Base-by-base conservation (phyloP, 169 alveolate species). In the Miamiensis avidus region DNA sequence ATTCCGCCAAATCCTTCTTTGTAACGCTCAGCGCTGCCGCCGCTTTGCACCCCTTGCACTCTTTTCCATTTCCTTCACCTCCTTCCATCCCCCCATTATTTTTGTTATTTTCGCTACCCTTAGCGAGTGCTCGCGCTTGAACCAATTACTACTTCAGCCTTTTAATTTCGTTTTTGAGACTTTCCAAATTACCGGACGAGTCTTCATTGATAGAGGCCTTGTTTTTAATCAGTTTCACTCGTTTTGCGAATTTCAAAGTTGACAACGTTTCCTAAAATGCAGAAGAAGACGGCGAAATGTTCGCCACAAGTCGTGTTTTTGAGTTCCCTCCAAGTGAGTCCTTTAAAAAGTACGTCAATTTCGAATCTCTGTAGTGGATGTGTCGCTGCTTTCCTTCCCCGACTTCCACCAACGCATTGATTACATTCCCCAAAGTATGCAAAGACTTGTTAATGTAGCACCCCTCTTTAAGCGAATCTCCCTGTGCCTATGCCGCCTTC, bases 311-410 rank as follows among this genome's bases (percentile, higher is more conserved):
- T 30, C 90, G 87, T 28, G 98, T 95, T 85, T 95, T 95, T 15
- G 96, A 84, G 85, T 97, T 97, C 25, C 98, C 98, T 74, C 98
- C 98, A 31, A 97, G 86, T 20, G 97, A 92, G 75, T 96, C 98
- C 83, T 93, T 93, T 29, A 97, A 92, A 78, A 97, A 88, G 77
- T 91, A 91, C 0, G 99, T 97, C 73, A 97, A 91, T 91, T 97
- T 97, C 82, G 96, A 89, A 76, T 97, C 98, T 85, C 99, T 87
- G 82, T 96, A 97, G 29, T 91, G 97, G 0, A 95, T 91, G 92
- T 91, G 96, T 31, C 95, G 84, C 4, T 90, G 88, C 49, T 92
- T 95, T 82, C 93, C 92, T 28, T 92, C 88, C 33, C 92, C 86
- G 11, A 87, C 78, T 30, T 93, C 96, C 0, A 92, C 95, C 26